Conservation (phyloP, 164 flowering plant species). For the Buxus sempervirens region DNA sequence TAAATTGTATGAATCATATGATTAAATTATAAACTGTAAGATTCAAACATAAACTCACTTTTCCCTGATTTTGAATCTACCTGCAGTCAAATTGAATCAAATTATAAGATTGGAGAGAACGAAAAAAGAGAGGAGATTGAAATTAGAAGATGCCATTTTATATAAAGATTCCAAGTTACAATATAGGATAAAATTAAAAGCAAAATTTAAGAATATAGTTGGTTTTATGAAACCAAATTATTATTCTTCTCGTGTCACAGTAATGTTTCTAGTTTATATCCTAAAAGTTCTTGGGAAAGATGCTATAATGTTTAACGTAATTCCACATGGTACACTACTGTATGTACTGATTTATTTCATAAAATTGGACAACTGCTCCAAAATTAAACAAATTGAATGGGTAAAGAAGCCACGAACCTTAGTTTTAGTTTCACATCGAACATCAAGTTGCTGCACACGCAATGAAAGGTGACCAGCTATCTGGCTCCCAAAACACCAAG, state of each 20-base stretch:
- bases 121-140: too few relatives aligned
- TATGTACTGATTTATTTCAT: neutral
- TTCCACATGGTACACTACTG: neutral
- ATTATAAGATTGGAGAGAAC: too few relatives aligned
- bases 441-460: slow-evolving; percentile 76
- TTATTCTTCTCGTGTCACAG: too few relatives aligned
- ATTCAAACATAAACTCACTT: too few relatives aligned
- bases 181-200: neutral
- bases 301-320: neutral
- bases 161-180: neutral
- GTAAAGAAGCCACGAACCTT: slow-evolving; percentile 41
- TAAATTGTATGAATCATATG: too few relatives aligned
- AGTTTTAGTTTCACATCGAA: slow-evolving; percentile 84
- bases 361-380: neutral
- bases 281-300: neutral
- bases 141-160: too few relatives aligned
- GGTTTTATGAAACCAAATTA: too few relatives aligned
- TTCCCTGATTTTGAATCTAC: too few relatives aligned
- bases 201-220: neutral
- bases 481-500: slow-evolving; percentile 69
- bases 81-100: too few relatives aligned
- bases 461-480: slow-evolving; percentile 62
- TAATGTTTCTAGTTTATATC: neutral
- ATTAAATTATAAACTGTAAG: too few relatives aligned
- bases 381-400: neutral